phyloP scores from a whole-genome alignment of 2,329 filamentous ascomycete species.

The Tympanopsis confertula region DNA sequence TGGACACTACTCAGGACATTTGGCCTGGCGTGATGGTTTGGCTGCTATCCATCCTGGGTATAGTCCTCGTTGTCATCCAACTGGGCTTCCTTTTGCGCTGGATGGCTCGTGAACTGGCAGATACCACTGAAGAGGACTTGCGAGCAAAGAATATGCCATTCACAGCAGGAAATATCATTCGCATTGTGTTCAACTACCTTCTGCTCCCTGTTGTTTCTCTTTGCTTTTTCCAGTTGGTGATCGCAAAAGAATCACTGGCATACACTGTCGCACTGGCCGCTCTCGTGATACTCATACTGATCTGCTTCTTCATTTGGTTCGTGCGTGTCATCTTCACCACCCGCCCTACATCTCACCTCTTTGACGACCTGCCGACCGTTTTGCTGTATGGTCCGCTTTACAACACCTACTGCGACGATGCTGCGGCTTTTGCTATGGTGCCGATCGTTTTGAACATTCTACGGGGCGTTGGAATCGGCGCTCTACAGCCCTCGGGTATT shows the following conservation, averaged over 20 bases:
- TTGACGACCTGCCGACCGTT: conserved; percentile 56
- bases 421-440: conserved; percentile 53
- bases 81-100: conserved; percentile 44
- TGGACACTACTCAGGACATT: conserved; percentile 46
- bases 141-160: conserved; percentile 56
- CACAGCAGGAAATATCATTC: conserved; percentile 27
- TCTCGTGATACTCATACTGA: neutral
- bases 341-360: conserved; percentile 23
- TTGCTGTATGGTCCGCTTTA: conserved; percentile 54
- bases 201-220: conserved; percentile 50
- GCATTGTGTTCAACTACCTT: conserved; percentile 57
- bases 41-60: conserved; percentile 41
- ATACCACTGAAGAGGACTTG: conserved; percentile 47
- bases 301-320: neutral
- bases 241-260: conserved; percentile 41
- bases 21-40: conserved; percentile 63
- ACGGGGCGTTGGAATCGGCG: conserved; percentile 56
- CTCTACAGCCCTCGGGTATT: conserved; percentile 56
- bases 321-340: neutral
- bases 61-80: conserved; percentile 40
- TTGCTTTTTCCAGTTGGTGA: conserved; percentile 56
- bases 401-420: conserved; percentile 55
- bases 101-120: conserved; percentile 36
- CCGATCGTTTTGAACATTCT: conserved; percentile 52
- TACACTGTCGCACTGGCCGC: conserved; percentile 32